A percentile compares a stretch with the other conserved stretches of the same genome.
These are phyloP conservation scores for Fraxinus latifolia DNA, from an alignment of 305 asterid species.

Conservation along the genomic window DNA sequence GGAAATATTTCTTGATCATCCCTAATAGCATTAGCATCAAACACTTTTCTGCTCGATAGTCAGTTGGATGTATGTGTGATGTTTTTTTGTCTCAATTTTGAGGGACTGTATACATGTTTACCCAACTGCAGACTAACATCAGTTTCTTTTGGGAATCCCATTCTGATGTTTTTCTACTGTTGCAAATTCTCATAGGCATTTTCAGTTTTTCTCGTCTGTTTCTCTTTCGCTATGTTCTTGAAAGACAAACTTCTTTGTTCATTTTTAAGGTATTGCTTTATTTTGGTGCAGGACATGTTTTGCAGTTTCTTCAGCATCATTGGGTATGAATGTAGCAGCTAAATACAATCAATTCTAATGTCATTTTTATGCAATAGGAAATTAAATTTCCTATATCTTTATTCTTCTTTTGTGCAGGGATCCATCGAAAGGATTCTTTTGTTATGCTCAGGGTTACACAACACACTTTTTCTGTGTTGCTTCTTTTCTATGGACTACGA, in stretches of 20 bases:
- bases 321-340: slow-evolving; percentile 54
- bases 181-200: not conserved
- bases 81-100: not conserved
- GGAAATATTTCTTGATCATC: not conserved
- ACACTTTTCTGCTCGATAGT: not conserved
- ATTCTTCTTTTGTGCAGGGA: slow-evolving; percentile 57
- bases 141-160: not conserved
- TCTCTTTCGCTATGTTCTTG: not conserved
- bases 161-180: not conserved
- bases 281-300: slow-evolving; percentile 80
- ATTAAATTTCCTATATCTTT: not conserved
- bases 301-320: slow-evolving; percentile 96
- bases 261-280: slow-evolving; percentile 7
- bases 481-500: slow-evolving; percentile 92
- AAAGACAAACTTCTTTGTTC: not conserved
- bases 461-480: slow-evolving; percentile 99
- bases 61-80: not conserved
- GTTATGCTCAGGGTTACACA: slow-evolving; percentile 94
- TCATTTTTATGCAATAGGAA: slow-evolving; percentile 9
- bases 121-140: not conserved
- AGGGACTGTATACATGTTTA: not conserved
- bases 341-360: slow-evolving; percentile 8
- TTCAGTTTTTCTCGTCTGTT: not conserved
- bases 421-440: slow-evolving; percentile 90
- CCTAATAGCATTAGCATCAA: not conserved